Conservation (phyloP, 345 rosid genomes). For the Populus pruinosa region DNA sequence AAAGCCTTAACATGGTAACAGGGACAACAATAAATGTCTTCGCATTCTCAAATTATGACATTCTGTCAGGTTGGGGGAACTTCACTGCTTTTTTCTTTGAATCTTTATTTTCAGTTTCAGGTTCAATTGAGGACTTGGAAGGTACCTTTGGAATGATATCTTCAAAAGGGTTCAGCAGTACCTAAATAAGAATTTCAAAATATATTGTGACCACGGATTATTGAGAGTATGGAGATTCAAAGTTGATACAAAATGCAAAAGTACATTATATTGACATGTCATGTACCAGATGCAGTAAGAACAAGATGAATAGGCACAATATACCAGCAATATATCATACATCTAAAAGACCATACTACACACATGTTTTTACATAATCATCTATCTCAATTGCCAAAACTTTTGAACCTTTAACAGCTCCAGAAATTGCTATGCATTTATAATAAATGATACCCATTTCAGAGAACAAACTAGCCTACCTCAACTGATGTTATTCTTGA, state of each 20-base stretch:
- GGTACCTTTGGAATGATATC: conserved; percentile 74
- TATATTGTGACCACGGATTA: background rate
- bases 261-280: background rate
- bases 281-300: background rate
- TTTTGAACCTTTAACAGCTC: background rate
- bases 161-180: conserved; percentile 92
- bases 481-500: conserved; percentile 74
- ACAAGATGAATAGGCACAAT: background rate
- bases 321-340: background rate
- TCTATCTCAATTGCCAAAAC: background rate
- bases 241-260: background rate
- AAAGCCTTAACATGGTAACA: conserved; percentile 21
- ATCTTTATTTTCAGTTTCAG: conserved; percentile 46
- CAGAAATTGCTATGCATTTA: background rate
- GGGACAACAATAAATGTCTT: background rate
- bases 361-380: background rate
- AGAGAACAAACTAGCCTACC: conserved; percentile 34
- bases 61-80: conserved; percentile 26
- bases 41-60: conserved; percentile 1
- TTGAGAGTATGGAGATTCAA: background rate
- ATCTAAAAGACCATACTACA: background rate
- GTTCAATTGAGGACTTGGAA: conserved; percentile 31
- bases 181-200: conserved; percentile 39
- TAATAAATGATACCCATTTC: background rate
- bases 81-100: conserved; percentile 66